These are phyloP conservation scores for Heimioporus punctisporus DNA, from an alignment of 1,284 basidiomycete genomes.

Conservation along the genomic window DNA sequence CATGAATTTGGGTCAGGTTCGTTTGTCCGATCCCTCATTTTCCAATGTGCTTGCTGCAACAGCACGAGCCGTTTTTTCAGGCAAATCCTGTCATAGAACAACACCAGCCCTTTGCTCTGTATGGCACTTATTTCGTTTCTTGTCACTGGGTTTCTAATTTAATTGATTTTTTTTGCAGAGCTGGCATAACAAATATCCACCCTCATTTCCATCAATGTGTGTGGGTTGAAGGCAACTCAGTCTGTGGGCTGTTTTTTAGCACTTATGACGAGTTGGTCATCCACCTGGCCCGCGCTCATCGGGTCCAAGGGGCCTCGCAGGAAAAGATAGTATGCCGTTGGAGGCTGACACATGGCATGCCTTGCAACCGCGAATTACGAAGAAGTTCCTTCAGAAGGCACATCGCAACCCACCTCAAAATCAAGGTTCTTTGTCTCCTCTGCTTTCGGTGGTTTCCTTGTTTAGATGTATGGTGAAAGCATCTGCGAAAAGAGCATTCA, in stretches of 20 bases:
- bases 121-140: too few relatives aligned
- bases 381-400: constrained; percentile 1
- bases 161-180: too few relatives aligned
- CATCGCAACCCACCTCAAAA: not conserved
- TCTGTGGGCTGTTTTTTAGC: not conserved
- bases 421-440: not conserved
- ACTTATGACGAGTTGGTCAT: constrained; percentile 2
- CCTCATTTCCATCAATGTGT: constrained; percentile 5
- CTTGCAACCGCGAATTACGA: not conserved
- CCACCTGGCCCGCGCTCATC: not conserved
- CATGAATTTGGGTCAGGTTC: too few relatives aligned
- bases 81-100: too few relatives aligned
- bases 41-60: too few relatives aligned
- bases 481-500: too few relatives aligned
- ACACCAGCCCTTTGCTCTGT: too few relatives aligned
- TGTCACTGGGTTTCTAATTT: too few relatives aligned
- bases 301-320: not conserved
- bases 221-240: constrained; percentile 1
- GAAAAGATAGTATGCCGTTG: constrained; percentile 3
- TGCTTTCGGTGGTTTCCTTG: not conserved
- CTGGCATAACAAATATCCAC: too few relatives aligned
- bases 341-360: not conserved
- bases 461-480: too few relatives aligned
- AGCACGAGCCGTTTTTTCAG: too few relatives aligned
- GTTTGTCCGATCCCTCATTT: too few relatives aligned